Conservation (phyloP, 495 filamentous ascomycete genomes). For the Aspergillus saccharolyticus region DNA sequence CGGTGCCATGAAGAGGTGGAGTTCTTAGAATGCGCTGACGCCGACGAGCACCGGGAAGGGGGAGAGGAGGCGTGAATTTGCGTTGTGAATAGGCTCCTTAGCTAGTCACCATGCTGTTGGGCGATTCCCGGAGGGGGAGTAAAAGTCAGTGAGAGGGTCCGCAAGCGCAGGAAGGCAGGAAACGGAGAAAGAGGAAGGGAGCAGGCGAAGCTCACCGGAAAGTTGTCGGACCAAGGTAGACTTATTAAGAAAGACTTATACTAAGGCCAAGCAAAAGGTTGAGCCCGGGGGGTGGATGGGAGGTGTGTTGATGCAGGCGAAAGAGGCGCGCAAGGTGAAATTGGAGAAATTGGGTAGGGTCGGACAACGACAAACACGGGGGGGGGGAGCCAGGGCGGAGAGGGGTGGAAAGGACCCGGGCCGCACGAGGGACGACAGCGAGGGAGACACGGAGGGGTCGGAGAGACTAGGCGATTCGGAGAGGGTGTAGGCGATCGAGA, state of each 20-base stretch:
- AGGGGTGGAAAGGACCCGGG: constrained; percentile 35
- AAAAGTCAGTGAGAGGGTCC: constrained; percentile 17
- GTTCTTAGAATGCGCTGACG: constrained; percentile 5
- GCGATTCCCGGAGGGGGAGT: constrained; percentile 15
- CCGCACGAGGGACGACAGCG: constrained; percentile 25
- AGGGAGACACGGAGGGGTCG: too few species aligned
- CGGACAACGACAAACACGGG: constrained; percentile 19
- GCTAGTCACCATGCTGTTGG: constrained; percentile 16
- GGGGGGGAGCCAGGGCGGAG: constrained; percentile 29
- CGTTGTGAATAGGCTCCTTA: constrained; percentile 11
- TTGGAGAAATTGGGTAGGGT: constrained; percentile 17
- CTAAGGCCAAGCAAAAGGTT: neutral
- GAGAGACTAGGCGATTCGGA: too few species aligned
- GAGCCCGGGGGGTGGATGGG: neutral
- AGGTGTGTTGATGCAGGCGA: neutral
- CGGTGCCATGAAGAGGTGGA: constrained; percentile 22
- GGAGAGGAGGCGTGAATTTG: neutral
- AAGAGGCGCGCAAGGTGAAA: neutral
- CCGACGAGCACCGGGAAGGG: neutral
- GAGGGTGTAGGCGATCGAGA: constrained; percentile 7
- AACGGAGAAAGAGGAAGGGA: constrained; percentile 14
- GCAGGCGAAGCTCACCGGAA: constrained; percentile 12
- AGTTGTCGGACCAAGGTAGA: neutral
- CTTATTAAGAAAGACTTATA: neutral
- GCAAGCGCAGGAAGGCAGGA: neutral